phyloP scores from a whole-genome alignment of 148 eudicot species.

The Mesembryanthemum crystallinum region DNA sequence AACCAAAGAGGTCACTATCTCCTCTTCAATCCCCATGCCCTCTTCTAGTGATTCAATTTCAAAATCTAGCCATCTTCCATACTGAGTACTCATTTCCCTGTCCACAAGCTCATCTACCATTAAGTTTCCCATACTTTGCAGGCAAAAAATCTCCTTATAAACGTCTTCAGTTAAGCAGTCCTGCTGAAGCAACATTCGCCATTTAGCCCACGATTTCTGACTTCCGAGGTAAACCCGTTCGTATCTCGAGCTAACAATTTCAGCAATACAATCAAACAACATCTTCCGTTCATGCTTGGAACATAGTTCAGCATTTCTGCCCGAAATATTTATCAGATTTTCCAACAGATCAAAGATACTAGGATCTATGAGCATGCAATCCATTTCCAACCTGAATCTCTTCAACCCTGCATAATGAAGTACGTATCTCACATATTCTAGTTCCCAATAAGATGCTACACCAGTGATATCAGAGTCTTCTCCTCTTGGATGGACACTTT shows the following conservation, averaged over 20 bases:
- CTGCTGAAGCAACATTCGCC: slow-evolving; percentile 39
- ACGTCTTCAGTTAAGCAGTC: slow-evolving; percentile 64
- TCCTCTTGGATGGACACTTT: slow-evolving; percentile 35
- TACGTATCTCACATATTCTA: slow-evolving; percentile 52
- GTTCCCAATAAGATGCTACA: slow-evolving; percentile 53
- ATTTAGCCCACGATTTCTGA: slow-evolving; percentile 50
- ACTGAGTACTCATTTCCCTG: slow-evolving; percentile 69
- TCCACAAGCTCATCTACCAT: slow-evolving; percentile 84
- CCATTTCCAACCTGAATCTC: slow-evolving; percentile 43
- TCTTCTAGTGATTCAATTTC: slow-evolving; percentile 70
- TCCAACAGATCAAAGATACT: slow-evolving; percentile 59
- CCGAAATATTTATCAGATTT: slow-evolving; percentile 35
- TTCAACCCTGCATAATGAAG: slow-evolving; percentile 49
- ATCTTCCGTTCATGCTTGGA: slow-evolving; percentile 44
- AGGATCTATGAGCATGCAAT: slow-evolving; percentile 40
- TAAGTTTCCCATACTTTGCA: slow-evolving; percentile 57
- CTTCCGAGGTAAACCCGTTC: slow-evolving; percentile 45
- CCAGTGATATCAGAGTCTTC: slow-evolving; percentile 41
- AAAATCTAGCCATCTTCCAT: slow-evolving; percentile 81
- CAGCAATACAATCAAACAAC: slow-evolving; percentile 61
- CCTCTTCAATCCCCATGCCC: slow-evolving; percentile 58
- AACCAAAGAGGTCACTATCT: slow-evolving; percentile 51
- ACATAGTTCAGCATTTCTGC: slow-evolving; percentile 40
- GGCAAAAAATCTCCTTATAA: slow-evolving; percentile 51
- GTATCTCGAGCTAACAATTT: slow-evolving; percentile 43